These are phyloP conservation scores for Coemansia sp. DNA, from an alignment of 192 early-diverging fungal species.

Conservation along the genomic window DNA sequence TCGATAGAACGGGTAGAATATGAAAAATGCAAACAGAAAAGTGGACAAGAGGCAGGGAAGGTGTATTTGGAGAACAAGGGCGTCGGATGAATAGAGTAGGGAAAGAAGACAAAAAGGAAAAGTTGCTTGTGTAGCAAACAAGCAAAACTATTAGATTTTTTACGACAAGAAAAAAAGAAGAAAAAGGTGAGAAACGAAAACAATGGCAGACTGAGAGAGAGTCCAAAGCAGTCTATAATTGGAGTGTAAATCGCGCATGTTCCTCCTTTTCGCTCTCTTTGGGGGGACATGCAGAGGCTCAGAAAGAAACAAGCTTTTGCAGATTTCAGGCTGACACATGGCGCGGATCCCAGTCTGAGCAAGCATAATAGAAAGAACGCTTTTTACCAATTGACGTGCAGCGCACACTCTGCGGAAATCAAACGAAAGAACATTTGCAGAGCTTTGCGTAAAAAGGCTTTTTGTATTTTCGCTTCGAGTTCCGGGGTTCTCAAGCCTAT, in stretches of 20 bases:
- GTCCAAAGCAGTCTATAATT: background rate
- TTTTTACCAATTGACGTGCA: background rate
- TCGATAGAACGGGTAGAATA: background rate
- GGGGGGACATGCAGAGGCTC: background rate
- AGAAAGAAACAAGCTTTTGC: background rate
- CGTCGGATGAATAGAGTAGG: constrained; percentile 4
- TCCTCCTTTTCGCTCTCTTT: background rate
- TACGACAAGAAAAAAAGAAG: background rate
- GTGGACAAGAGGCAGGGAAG: background rate
- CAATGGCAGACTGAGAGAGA: background rate
- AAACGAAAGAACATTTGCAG: background rate
- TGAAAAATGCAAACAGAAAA: constrained; percentile 2
- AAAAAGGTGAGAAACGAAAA: constrained; percentile 4
- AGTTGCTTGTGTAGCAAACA: background rate
- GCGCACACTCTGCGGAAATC: background rate
- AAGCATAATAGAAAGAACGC: background rate
- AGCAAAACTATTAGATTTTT: background rate
- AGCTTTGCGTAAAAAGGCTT: background rate
- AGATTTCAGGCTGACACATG: background rate
- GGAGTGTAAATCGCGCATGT: constrained; percentile 6
- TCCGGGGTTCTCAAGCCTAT: background rate
- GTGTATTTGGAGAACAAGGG: constrained; percentile 7
- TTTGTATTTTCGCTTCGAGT: background rate
- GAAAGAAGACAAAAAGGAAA: background rate
- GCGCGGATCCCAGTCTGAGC: background rate